These are phyloP conservation scores for Pseudonectria foliicola DNA, from an alignment of 2,329 filamentous ascomycete species.

Conservation along the genomic window DNA sequence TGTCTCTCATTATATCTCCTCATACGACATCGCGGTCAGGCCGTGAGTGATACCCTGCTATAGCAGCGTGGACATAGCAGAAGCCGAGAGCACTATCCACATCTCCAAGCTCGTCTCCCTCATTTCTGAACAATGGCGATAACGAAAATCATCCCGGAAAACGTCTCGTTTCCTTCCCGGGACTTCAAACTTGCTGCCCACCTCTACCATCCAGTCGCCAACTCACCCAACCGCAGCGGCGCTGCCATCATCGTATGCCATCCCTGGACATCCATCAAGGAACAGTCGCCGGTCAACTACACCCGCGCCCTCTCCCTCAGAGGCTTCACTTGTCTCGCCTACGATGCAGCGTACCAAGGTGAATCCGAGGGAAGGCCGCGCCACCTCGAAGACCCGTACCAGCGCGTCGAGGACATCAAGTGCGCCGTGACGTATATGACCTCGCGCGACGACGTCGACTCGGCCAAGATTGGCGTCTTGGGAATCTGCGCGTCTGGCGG, in stretches of 20 bases:
- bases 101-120: too few species aligned
- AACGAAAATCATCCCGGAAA: background rate
- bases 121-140: background rate
- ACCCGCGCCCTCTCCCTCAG: too few species aligned
- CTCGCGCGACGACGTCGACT: conserved; percentile 16
- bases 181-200: conserved; percentile 6
- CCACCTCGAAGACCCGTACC: conserved; percentile 31
- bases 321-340: too few species aligned
- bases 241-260: too few species aligned
- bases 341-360: too few species aligned
- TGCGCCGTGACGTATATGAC: conserved; percentile 28
- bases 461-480: conserved; percentile 17
- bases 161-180: conserved; percentile 1
- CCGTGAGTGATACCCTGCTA: too few species aligned
- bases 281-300: too few species aligned
- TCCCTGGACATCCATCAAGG: too few species aligned
- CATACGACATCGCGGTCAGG: too few species aligned
- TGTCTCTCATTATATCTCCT: too few species aligned
- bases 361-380: conserved; percentile 27
- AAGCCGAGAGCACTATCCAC: too few species aligned
- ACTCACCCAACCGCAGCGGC: conserved; percentile 15
- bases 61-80: too few species aligned
- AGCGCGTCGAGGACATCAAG: conserved; percentile 29
- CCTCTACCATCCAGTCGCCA: conserved; percentile 4
- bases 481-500: conserved; percentile 33